These are phyloP conservation scores for Tagetes erecta DNA, from an alignment of 129 eudicot genomes.

Conservation along the genomic window DNA sequence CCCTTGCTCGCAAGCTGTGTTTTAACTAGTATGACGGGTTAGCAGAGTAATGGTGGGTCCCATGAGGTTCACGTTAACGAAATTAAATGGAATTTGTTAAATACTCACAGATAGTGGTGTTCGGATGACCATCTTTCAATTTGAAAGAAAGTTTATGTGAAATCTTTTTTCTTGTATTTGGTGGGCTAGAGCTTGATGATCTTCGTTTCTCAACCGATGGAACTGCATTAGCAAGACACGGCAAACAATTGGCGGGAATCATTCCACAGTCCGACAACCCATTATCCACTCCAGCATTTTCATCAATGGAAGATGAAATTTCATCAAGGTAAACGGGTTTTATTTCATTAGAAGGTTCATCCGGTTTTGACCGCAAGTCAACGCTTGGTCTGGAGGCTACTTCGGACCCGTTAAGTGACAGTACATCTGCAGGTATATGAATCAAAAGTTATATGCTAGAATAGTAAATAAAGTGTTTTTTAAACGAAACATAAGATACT, in stretches of 20 bases:
- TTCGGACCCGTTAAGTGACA: conserved; percentile 52
- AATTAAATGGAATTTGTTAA: background rate
- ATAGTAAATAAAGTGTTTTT: background rate
- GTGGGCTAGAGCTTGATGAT: conserved; percentile 63
- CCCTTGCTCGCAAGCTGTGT: background rate
- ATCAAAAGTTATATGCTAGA: background rate
- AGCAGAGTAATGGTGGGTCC: background rate
- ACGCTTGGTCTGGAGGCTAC: conserved; percentile 45
- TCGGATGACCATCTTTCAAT: conserved; percentile 73
- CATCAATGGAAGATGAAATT: conserved; percentile 51
- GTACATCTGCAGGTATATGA: conserved; percentile 49
- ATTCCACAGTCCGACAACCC: conserved; percentile 70
- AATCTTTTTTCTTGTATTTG: conserved; percentile 63
- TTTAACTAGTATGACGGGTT: background rate
- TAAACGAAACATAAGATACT: background rate
- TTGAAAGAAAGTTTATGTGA: conserved; percentile 65
- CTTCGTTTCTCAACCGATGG: conserved; percentile 65
- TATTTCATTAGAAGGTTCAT: conserved; percentile 40
- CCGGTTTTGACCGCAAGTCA: conserved; percentile 41
- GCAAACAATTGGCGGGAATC: conserved; percentile 74
- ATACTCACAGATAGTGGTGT: conserved; percentile 49
- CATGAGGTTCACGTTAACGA: background rate
- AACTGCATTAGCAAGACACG: conserved; percentile 76
- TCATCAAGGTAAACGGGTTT: conserved; percentile 62
- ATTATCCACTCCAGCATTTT: conserved; percentile 43